Conservation (phyloP, 371 early-diverging fungal genomes). For the Mucor saturninus region DNA sequence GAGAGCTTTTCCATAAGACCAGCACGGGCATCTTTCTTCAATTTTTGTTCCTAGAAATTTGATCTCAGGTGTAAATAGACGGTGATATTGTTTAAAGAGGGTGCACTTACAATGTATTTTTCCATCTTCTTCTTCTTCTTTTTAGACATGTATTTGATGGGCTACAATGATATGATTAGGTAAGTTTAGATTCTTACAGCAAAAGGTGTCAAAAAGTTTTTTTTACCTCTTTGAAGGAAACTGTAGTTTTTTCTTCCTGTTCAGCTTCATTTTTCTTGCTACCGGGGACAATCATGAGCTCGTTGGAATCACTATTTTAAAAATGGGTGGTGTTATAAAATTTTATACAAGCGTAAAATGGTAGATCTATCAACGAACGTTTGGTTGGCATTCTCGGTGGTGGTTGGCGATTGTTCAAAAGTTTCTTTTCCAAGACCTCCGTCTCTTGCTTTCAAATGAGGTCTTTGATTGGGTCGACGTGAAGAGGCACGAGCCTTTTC, state of each 20-base stretch:
- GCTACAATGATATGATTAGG: constrained; percentile 10
- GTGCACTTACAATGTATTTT: constrained; percentile 72
- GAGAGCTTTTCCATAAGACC: constrained; percentile 83
- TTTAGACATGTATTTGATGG: constrained; percentile 59
- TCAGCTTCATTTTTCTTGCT: constrained; percentile 17
- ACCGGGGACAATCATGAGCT: constrained; percentile 46
- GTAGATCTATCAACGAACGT: background rate
- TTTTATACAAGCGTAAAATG: background rate
- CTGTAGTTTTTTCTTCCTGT: constrained; percentile 5
- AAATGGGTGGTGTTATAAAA: background rate
- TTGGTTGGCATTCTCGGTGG: constrained; percentile 5
- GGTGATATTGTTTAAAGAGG: background rate
- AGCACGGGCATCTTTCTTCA: constrained; percentile 92
- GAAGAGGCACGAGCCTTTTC: constrained; percentile 63
- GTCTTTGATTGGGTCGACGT: constrained; percentile 42
- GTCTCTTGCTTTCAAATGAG: constrained; percentile 57
- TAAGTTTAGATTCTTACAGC: too few species aligned
- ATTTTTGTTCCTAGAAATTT: constrained; percentile 77
- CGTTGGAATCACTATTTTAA: constrained; percentile 34
- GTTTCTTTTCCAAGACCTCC: constrained; percentile 44
- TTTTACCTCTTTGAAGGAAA: constrained; percentile 22
- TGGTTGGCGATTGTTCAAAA: constrained; percentile 12
- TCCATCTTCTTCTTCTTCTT: constrained; percentile 84
- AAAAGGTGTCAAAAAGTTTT: background rate
- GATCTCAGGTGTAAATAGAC: background rate